A percentile compares a stretch with the other conserved stretches of the same genome.
These are phyloP conservation scores for Leishmania martiniquensis DNA, from an alignment of 208 protist genomes.

Conservation along the genomic window DNA sequence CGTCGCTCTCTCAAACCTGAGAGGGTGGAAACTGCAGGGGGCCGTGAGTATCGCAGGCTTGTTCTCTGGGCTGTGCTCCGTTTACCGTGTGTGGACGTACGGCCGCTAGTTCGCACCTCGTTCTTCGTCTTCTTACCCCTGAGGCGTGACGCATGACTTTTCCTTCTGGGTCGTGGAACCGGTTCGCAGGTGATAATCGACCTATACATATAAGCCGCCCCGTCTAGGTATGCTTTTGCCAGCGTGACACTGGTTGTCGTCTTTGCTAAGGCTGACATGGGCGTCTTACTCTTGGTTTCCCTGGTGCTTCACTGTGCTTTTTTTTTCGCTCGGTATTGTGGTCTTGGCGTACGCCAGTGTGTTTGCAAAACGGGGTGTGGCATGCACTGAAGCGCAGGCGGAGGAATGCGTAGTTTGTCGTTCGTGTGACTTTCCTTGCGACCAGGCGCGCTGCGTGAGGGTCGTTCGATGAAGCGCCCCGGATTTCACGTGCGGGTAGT, in stretches of 20 bases:
- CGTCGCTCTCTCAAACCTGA: conserved; percentile 69
- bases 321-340: background rate
- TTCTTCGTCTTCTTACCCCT: background rate
- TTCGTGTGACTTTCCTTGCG: background rate
- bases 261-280: background rate
- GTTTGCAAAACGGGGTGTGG: background rate
- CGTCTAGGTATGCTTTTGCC: no score
- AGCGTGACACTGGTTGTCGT: background rate
- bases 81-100: conserved; percentile 94
- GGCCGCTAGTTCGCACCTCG: conserved; percentile 46
- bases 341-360: background rate
- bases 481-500: background rate
- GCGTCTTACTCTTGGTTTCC: background rate
- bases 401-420: background rate
- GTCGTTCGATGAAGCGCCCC: background rate
- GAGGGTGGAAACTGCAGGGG: conserved; percentile 67
- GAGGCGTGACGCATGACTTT: background rate
- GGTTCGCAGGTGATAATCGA: background rate
- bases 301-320: background rate
- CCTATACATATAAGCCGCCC: no score
- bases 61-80: conserved; percentile 82
- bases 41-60: conserved; percentile 79
- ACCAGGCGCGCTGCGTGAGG: background rate
- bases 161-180: background rate
- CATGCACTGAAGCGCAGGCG: background rate